phyloP scores from a whole-genome alignment of 306 rosid species.

The Citrullus mucosospermus region DNA sequence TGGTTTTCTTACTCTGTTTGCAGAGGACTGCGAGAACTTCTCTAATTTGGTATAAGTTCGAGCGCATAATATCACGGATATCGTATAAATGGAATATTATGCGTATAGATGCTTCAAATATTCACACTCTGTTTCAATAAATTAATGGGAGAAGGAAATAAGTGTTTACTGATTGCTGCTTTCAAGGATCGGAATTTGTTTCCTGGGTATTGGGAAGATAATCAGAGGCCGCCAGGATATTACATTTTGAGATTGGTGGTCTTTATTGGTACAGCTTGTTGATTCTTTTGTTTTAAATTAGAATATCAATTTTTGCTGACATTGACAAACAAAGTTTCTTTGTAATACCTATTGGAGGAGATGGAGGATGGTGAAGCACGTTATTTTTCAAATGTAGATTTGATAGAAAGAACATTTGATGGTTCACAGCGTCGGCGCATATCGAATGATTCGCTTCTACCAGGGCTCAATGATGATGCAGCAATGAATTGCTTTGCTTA shows the following conservation, averaged over 20 bases:
- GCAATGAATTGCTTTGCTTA: slow-evolving; percentile 67
- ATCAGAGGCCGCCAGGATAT: neutral
- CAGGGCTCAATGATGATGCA: slow-evolving; percentile 81
- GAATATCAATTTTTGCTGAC: slow-evolving; percentile 16
- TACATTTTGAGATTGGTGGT: neutral
- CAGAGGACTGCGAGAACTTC: neutral
- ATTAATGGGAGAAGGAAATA: slow-evolving; percentile 18
- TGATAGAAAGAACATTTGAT: slow-evolving; percentile 25
- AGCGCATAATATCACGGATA: neutral
- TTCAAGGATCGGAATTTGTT: slow-evolving; percentile 25
- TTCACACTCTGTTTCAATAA: slow-evolving; percentile 2
- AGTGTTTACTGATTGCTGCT: slow-evolving; percentile 31
- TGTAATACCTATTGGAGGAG: neutral
- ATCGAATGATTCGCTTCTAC: slow-evolving; percentile 66
- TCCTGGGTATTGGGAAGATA: slow-evolving; percentile 14
- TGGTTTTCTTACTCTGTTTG: neutral
- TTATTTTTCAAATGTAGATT: neutral
- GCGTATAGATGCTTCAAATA: slow-evolving; percentile 1
- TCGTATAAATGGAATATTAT: slow-evolving; percentile 4
- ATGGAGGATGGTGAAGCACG: neutral
- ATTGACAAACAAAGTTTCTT: slow-evolving; percentile 18
- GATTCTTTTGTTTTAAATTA: slow-evolving; percentile 3
- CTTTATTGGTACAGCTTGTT: neutral
- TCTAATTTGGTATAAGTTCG: neutral
- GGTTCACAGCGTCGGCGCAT: slow-evolving; percentile 31